These are phyloP conservation scores for Solanum hybrid DNA, from an alignment of 305 asterid genomes.

Conservation along the genomic window DNA sequence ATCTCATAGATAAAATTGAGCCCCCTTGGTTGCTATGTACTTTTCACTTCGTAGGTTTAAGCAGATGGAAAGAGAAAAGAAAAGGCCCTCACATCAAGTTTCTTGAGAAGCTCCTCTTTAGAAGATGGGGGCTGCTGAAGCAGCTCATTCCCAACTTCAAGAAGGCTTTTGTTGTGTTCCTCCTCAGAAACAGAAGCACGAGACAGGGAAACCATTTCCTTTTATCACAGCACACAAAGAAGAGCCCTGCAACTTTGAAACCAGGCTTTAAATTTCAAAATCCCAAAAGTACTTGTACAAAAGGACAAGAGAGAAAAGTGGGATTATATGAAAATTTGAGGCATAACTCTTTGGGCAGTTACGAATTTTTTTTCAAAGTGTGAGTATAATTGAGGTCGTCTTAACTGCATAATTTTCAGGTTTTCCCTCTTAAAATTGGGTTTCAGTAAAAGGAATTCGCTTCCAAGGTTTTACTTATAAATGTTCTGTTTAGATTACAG, in stretches of 20 bases:
- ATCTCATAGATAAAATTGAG: neutral
- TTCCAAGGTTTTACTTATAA: neutral
- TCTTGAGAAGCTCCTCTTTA: slow-evolving; percentile 10
- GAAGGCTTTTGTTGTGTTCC: neutral
- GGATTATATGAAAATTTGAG: neutral
- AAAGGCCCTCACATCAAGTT: slow-evolving; percentile 18
- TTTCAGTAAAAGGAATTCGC: neutral
- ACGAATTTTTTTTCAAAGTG: neutral
- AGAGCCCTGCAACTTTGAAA: neutral
- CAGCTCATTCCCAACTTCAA: neutral
- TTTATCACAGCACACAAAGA: neutral
- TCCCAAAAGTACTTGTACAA: neutral
- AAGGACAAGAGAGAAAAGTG: neutral
- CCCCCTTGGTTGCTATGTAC: neutral
- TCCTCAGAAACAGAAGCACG: slow-evolving; percentile 4
- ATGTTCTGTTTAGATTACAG: neutral
- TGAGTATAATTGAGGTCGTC: neutral
- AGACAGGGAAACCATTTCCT: neutral
- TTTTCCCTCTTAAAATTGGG: neutral
- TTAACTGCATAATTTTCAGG: neutral
- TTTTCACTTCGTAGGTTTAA: neutral
- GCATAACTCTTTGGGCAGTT: neutral
- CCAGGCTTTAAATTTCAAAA: neutral
- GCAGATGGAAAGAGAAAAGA: neutral
- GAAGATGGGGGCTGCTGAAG: slow-evolving; percentile 11